phyloP scores from a whole-genome alignment of 208 protist species.

The Acanthamoeba healyi region DNA sequence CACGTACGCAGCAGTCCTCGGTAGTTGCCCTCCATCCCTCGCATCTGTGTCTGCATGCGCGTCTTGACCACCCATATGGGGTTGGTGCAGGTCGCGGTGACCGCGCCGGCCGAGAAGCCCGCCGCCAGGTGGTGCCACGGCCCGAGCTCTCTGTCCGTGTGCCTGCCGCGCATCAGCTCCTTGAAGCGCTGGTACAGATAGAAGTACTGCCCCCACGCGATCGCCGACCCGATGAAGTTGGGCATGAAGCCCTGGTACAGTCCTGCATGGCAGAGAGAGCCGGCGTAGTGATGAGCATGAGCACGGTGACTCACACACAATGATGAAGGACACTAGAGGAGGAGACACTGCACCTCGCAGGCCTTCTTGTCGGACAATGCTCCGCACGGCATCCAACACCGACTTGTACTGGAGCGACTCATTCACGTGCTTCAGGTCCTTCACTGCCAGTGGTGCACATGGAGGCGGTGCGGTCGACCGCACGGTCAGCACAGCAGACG shows the following conservation, averaged over 20 bases:
- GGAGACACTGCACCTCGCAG: not conserved
- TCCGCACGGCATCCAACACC: not conserved
- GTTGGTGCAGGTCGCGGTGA: conserved; percentile 40
- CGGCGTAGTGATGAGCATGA: not conserved
- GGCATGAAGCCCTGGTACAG: conserved; percentile 51
- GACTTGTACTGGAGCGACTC: conserved; percentile 27
- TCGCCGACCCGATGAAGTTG: conserved; percentile 42
- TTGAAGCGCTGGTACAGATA: conserved; percentile 50
- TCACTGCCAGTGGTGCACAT: too few relatives aligned
- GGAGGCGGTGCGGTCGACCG: too few relatives aligned
- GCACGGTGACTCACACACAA: too few relatives aligned
- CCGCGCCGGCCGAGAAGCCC: not conserved
- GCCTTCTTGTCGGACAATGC: conserved; percentile 18
- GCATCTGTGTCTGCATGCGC: conserved; percentile 42
- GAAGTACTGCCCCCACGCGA: conserved; percentile 44
- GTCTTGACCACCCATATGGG: conserved; percentile 66
- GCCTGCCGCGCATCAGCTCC: not conserved
- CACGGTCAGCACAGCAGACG: too few relatives aligned
- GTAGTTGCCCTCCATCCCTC: not conserved
- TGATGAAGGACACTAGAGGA: too few relatives aligned
- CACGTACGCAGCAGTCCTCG: conserved; percentile 19
- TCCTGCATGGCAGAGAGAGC: too few relatives aligned
- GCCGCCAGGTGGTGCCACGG: not conserved
- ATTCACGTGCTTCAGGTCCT: not conserved
- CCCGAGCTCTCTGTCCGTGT: not conserved